Evolutionary conservation across 441 rosid species (phyloP), one percentile per base, ranked within the genome.

Genomic region (Erodium moschatum): DNA sequence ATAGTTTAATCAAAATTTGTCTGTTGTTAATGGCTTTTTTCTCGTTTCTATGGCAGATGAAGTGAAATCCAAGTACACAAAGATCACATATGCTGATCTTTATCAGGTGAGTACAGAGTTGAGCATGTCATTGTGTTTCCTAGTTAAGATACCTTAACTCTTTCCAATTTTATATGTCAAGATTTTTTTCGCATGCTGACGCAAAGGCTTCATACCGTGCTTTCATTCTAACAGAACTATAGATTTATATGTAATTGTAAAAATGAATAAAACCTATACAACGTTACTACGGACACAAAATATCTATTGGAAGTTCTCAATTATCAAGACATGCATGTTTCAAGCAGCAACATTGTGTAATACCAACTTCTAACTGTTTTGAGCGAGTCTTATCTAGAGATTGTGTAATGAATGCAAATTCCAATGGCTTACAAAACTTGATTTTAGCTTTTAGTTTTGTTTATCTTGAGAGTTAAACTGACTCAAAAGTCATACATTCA

Each of bases 21-120:
- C 20, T 67, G 50, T 16, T 63, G 12, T 44, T 66, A 2, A 52
- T 70, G 69, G 35, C 56, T 19, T 72, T 6, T 35, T 35, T 35
- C 31, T 29, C 65, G 1, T 67, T 75, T 67, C 73, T 69, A 60
- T 80, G 69, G 46, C 83, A 93, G 98, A 88, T 79, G 85, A 79
- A 31, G 91, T 93, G 83, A 93, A 89, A 79, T 84, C 85, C 69
- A 88, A 88, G 67, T 83, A 86, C 81, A 91, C 91, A 0, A 93
- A 86, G 72, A 84, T 91, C 72, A 82, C 97, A 0, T 88, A 91
- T 60, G 97, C 97, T 0, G 97, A 93, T 69, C 74, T 93, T 0
- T 93, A 81, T 73, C 95, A 93, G 95, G 97, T 91, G 71, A 74
- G 77, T 75, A 7, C 20, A 24, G 9, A 35, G 40, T 35, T 35